Evolutionary conservation across 495 filamentous ascomycete species (phyloP), one percentile per base, ranked within the genome.

Genomic region (Hypoxylon fuscum): DNA sequence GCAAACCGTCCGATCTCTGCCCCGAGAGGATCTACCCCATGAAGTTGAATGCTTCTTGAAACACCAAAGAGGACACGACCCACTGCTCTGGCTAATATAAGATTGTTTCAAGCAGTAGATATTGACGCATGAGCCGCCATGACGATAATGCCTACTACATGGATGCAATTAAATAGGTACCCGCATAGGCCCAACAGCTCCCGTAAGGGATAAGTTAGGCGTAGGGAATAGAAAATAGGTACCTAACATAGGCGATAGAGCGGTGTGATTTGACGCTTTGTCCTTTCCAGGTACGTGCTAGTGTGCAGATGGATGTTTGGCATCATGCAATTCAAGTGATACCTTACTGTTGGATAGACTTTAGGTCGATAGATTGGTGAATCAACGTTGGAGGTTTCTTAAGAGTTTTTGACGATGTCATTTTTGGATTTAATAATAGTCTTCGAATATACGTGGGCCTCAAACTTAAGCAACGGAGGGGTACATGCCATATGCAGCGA

Each of bases 51-150:
- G 54, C 41, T 5, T 49, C 46, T 44, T 66, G 57, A 61, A 66
- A 66, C 63, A 40, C 32, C 32, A 47, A 20, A 49, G 6, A 58
- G 34, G 17, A 46, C 53, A 58, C 62, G 43, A 58, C 25, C 18
- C 32, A 53, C 57, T 29, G 57, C 53, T 66, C 52, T 61, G 56
- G 35, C 14, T 51, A 62, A 66, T 59, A 56, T 52, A 52, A 66
- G 43, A 54, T 43, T 57, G 55, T 66, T 46, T 66, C 62, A 53
- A 40, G 56, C 44, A 56, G 35, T 29, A 47, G 43, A 29, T 14
- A 35, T 20, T 44, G 29, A 43, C 29, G 37, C 50, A 34, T 54
- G 38, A 38, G 34, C 49, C 1, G 42, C 40, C 12, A 20, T 21
- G 18, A 8, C 15, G 12, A 27, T 10, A 11, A 52, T 41, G 34